A percentile compares a stretch with the other conserved stretches of the same genome.
Evolutionary conservation across 495 filamentous ascomycete genomes (phyloP).

Genomic region (Astrothelium subdiscretum): DNA sequence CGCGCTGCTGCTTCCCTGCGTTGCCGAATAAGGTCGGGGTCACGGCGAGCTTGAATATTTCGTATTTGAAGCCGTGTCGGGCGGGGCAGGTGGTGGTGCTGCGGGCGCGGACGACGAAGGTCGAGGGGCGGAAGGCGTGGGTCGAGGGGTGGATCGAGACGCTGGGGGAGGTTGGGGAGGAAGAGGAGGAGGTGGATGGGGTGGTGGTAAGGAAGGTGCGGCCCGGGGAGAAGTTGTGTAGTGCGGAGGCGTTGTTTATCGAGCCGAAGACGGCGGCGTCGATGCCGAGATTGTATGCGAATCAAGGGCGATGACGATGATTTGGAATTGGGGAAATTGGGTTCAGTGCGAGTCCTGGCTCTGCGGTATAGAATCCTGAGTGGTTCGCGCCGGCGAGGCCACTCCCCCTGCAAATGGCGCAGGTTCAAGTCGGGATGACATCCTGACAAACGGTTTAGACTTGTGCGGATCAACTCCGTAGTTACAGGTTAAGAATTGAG

Average conservation of each 20-base stretch:
- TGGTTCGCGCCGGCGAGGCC: too few species aligned
- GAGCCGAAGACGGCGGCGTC: constrained; percentile 77
- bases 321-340: background rate
- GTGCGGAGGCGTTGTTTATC: constrained; percentile 78
- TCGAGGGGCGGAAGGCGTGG: constrained; percentile 94
- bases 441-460: too few species aligned
- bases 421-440: too few species aligned
- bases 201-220: constrained; percentile 7
- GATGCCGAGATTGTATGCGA: constrained; percentile 17
- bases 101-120: constrained; percentile 68
- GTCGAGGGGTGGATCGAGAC: constrained; percentile 86
- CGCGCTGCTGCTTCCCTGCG: constrained; percentile 80
- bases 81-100: constrained; percentile 71
- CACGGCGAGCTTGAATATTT: constrained; percentile 83
- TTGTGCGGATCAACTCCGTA: too few species aligned
- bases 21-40: constrained; percentile 81
- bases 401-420: too few species aligned
- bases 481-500: too few species aligned
- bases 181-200: constrained; percentile 5
- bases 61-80: constrained; percentile 69
- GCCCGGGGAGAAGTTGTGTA: constrained; percentile 46
- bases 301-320: background rate
- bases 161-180: constrained; percentile 29
- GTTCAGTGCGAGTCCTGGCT: background rate
- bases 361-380: too few species aligned